Conservation (phyloP, 495 filamentous ascomycete genomes). For the Penicillium crystallinum region DNA sequence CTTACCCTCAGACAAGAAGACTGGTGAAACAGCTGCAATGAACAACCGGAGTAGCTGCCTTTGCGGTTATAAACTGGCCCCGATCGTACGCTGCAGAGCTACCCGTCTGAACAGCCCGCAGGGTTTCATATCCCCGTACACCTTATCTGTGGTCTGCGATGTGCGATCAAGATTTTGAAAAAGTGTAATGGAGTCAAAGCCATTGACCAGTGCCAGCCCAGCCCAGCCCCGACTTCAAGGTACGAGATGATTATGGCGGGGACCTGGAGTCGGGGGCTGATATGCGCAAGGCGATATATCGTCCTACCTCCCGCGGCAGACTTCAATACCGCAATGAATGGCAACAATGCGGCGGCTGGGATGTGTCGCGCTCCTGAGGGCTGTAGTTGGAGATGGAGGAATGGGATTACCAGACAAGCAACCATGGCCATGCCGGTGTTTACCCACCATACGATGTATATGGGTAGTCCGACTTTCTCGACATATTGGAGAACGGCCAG, state of each 20-base stretch:
- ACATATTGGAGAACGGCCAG: conserved; percentile 21
- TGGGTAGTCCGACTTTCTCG: conserved; percentile 11
- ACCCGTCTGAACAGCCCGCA: conserved; percentile 20
- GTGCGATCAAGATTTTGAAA: conserved; percentile 21
- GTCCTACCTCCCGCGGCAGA: conserved; percentile 28
- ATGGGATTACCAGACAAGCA: conserved; percentile 20
- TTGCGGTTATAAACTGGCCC: conserved; percentile 20
- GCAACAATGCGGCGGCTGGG: conserved; percentile 19
- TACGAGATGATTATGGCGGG: conserved; percentile 31
- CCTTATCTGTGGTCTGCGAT: conserved; percentile 14
- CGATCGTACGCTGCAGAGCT: conserved; percentile 26
- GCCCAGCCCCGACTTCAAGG: conserved; percentile 24
- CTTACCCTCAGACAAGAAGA: conserved; percentile 28
- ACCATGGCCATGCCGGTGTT: conserved; percentile 19
- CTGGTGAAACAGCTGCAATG: conserved; percentile 20
- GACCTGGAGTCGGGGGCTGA: conserved; percentile 25
- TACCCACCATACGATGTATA: conserved; percentile 32
- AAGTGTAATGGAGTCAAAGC: conserved; percentile 19
- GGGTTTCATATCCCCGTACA: conserved; percentile 35
- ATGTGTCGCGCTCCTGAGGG: conserved; percentile 18
- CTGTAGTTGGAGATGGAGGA: conserved; percentile 27
- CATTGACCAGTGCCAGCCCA: conserved; percentile 25
- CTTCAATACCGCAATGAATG: conserved; percentile 26
- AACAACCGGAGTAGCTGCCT: conserved; percentile 16
- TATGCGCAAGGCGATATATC: conserved; percentile 13